These are phyloP conservation scores for Pyrus bretschneideri DNA, from an alignment of 306 rosid species.

Conservation along the genomic window DNA sequence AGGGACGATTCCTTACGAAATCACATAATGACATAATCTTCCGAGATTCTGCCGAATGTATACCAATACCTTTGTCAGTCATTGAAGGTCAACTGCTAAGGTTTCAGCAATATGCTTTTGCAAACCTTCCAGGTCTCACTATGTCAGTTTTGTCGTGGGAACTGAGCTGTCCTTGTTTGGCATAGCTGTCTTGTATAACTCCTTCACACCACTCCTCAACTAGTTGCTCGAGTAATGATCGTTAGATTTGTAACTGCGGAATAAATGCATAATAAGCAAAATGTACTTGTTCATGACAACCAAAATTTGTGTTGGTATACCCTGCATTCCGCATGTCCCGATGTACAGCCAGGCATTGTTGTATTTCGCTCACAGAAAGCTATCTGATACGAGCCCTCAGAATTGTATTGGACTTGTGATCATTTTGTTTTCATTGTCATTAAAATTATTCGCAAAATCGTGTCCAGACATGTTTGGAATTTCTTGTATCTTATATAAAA, in stretches of 20 bases:
- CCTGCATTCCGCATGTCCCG: constrained; percentile 89
- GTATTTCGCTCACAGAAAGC: constrained; percentile 74
- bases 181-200: constrained; percentile 55
- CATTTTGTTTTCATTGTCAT: not conserved
- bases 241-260: constrained; percentile 61
- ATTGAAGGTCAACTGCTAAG: constrained; percentile 74
- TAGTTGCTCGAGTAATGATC: constrained; percentile 68
- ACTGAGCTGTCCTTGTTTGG: constrained; percentile 39
- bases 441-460: not conserved
- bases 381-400: constrained; percentile 68
- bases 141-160: constrained; percentile 32
- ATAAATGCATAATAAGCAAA: too few relatives aligned
- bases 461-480: not conserved
- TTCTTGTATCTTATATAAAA: too few relatives aligned
- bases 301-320: not conserved
- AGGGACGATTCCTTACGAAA: not conserved
- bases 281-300: not conserved
- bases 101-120: constrained; percentile 65
- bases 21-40: not conserved
- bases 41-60: not conserved
- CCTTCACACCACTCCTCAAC: constrained; percentile 98
- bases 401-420: constrained; percentile 41
- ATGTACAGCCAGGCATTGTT: constrained; percentile 73
- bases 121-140: constrained; percentile 57
- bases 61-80: constrained; percentile 59